Conservation (phyloP, 176 grass and related monocot genomes). For the Urochloa ruziziensis region DNA sequence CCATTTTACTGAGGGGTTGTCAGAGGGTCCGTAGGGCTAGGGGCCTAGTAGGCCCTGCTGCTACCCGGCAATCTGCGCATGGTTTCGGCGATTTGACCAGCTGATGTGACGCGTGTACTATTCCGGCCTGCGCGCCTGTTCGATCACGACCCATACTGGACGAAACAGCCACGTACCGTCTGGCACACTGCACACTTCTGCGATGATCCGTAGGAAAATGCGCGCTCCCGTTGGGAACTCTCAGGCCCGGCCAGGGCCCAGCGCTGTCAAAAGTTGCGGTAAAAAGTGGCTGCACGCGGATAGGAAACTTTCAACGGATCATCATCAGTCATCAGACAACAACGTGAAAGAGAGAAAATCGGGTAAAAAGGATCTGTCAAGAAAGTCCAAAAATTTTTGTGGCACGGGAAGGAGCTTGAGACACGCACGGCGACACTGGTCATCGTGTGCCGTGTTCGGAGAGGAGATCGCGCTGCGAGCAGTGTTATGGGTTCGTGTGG, state of each 20-base stretch:
- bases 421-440: neutral
- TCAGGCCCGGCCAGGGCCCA: neutral
- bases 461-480: neutral
- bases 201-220: neutral
- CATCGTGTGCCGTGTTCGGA: neutral
- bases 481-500: neutral
- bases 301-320: neutral
- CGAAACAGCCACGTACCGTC: neutral
- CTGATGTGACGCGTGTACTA: conserved; percentile 27
- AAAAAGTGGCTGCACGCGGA: neutral
- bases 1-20: neutral
- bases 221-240: neutral
- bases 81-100: neutral
- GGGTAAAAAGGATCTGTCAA: neutral
- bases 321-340: neutral
- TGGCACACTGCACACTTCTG: neutral
- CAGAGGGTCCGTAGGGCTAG: neutral
- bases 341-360: neutral
- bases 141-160: neutral
- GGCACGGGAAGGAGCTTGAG: neutral
- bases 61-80: neutral
- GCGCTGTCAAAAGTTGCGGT: neutral
- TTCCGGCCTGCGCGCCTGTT: neutral
- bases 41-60: neutral
- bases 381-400: neutral